phyloP scores from a whole-genome alignment of 169 alveolate genomes.

The Plasmodium falciparum region DNA sequence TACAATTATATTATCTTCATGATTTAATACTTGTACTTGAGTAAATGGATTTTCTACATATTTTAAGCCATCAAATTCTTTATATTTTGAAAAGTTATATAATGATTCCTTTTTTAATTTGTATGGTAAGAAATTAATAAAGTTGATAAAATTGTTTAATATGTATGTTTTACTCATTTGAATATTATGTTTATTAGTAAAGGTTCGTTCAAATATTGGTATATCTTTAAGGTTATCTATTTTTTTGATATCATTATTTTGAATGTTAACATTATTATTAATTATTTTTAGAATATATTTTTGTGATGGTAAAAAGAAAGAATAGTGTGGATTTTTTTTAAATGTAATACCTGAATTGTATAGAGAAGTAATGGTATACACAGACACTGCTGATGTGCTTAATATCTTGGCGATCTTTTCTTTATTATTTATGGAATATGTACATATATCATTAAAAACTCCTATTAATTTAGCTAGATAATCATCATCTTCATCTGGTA shows the following conservation, averaged over 20 bases:
- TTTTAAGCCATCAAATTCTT: slow-evolving; percentile 13
- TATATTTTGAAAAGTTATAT: slow-evolving; percentile 40
- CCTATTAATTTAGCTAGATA: slow-evolving; percentile 71
- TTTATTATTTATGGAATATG: slow-evolving; percentile 46
- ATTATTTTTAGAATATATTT: slow-evolving; percentile 23
- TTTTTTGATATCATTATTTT: slow-evolving; percentile 24
- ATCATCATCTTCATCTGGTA: slow-evolving; percentile 76
- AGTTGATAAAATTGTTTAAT: slow-evolving; percentile 43
- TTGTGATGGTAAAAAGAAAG: slow-evolving; percentile 56
- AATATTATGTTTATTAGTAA: neutral
- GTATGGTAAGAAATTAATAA: slow-evolving; percentile 38
- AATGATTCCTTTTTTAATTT: slow-evolving; percentile 7
- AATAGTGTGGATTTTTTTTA: slow-evolving; percentile 65
- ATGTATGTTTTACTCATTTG: slow-evolving; percentile 15
- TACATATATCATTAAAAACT: slow-evolving; percentile 37
- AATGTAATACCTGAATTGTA: slow-evolving; percentile 71
- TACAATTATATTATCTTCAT: slow-evolving; percentile 29
- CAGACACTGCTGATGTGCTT: slow-evolving; percentile 49
- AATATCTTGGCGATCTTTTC: slow-evolving; percentile 26
- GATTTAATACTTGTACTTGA: slow-evolving; percentile 21
- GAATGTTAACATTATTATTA: slow-evolving; percentile 11
- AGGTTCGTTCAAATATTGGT: slow-evolving; percentile 32
- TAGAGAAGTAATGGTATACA: slow-evolving; percentile 42
- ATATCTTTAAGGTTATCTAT: slow-evolving; percentile 3
- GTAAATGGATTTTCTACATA: slow-evolving; percentile 23